Percentiles rank a stretch among this genome's conserved stretches.
phyloP scores from a whole-genome alignment of 192 early-diverging fungal genomes.

The Coemansia sp. region DNA sequence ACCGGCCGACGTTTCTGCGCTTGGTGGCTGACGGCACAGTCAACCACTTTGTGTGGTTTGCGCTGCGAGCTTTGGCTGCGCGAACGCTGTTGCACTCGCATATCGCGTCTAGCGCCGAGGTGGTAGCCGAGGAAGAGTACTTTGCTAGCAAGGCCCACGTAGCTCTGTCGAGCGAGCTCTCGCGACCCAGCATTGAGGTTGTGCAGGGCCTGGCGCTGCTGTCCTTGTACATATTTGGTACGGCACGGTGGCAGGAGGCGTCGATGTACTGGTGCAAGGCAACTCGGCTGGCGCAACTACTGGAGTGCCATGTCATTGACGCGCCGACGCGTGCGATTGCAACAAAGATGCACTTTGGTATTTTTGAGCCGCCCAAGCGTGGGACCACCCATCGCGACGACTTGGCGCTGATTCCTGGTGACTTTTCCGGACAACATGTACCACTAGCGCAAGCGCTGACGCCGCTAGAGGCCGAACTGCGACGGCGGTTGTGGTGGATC shows the following conservation, averaged over 20 bases:
- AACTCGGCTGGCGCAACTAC: constrained; percentile 46
- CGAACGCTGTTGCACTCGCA: constrained; percentile 36
- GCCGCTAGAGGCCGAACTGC: constrained; percentile 50
- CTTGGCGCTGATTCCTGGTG: constrained; percentile 42
- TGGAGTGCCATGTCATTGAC: constrained; percentile 50
- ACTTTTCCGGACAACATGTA: constrained; percentile 41
- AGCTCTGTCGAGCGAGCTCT: constrained; percentile 30
- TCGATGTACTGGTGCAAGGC: constrained; percentile 60
- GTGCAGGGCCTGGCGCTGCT: constrained; percentile 51
- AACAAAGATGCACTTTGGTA: constrained; percentile 51
- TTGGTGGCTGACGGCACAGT: constrained; percentile 42
- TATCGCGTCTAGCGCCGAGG: constrained; percentile 28
- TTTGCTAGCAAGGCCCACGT: constrained; percentile 38
- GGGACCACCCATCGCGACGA: constrained; percentile 16
- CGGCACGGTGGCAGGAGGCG: constrained; percentile 51
- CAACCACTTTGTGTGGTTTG: constrained; percentile 53
- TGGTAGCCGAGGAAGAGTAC: constrained; percentile 42
- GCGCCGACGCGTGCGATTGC: constrained; percentile 47
- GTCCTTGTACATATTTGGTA: constrained; percentile 45
- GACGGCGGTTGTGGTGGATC: constrained; percentile 54
- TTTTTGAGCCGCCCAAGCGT: constrained; percentile 43
- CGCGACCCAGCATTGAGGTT: constrained; percentile 33
- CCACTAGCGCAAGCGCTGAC: constrained; percentile 42
- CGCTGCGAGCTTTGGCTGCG: constrained; percentile 46
- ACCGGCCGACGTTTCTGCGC: constrained; percentile 51